phyloP scores from a whole-genome alignment of 2,329 filamentous ascomycete genomes.

The Pestalotiopsis sp. region DNA sequence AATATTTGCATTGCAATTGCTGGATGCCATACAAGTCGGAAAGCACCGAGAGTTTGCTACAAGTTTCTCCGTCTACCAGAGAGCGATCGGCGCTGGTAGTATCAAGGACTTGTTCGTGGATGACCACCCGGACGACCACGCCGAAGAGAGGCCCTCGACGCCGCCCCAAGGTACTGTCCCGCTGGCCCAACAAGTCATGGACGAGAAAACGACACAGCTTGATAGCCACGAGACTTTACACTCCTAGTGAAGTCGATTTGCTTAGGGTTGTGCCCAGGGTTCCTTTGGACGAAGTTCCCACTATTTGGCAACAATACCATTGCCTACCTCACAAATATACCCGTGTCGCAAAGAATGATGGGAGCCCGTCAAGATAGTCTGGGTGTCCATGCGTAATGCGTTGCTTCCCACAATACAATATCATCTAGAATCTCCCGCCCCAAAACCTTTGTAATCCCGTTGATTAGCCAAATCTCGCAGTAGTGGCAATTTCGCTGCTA shows the following conservation, averaged over 20 bases:
- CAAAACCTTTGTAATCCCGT: background rate
- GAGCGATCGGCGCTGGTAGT: constrained; percentile 48
- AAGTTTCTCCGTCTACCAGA: constrained; percentile 54
- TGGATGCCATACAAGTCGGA: constrained; percentile 56
- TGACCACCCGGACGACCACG: constrained; percentile 33
- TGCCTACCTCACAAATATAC: background rate
- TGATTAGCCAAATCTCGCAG: background rate
- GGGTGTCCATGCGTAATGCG: no score
- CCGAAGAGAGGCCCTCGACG: constrained; percentile 22
- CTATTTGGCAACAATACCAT: background rate
- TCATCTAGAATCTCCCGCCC: no score
- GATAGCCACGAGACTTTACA: constrained; percentile 34
- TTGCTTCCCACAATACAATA: no score
- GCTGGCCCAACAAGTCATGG: constrained; percentile 54
- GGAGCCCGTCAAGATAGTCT: no score
- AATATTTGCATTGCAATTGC: constrained; percentile 53
- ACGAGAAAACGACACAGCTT: constrained; percentile 53
- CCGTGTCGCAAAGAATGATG: no score
- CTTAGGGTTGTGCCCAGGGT: background rate
- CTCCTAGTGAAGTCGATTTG: background rate
- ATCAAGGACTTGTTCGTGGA: constrained; percentile 52
- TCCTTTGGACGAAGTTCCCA: background rate
- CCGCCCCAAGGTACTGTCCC: constrained; percentile 42
- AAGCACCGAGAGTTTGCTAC: constrained; percentile 54
- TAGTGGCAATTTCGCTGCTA: background rate